These are phyloP conservation scores for Backusella tarrabulga DNA, from an alignment of 192 early-diverging fungal genomes.

Conservation along the genomic window DNA sequence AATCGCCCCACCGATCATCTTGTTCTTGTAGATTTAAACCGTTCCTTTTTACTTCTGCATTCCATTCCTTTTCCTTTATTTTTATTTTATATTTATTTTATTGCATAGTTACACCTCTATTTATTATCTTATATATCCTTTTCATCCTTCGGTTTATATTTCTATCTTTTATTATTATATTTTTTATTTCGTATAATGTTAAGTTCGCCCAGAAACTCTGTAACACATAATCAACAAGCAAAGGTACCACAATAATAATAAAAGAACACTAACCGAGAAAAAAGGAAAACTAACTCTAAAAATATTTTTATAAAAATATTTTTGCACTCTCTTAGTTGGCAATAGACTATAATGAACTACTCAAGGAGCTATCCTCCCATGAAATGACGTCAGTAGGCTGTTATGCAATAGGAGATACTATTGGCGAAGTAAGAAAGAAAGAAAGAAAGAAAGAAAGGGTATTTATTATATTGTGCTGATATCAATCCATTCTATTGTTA, in stretches of 20 bases:
- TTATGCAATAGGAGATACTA: conserved; percentile 52
- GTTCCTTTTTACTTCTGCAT: neutral
- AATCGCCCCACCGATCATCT: neutral
- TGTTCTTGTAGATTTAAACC: neutral
- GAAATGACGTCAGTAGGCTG: conserved; percentile 54
- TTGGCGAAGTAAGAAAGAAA: conserved; percentile 43
- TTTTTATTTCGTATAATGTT: conserved; percentile 5
- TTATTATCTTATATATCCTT: conserved; percentile 4
- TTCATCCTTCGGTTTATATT: neutral
- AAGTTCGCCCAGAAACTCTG: conserved; percentile 23
- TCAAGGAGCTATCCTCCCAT: conserved; percentile 57
- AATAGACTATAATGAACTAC: conserved; percentile 56
- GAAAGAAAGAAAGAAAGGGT: neutral
- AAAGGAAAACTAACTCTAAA: neutral
- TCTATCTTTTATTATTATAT: conserved; percentile 2
- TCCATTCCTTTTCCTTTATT: conserved; percentile 10
- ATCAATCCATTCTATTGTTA: neutral
- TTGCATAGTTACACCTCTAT: neutral
- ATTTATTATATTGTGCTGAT: neutral
- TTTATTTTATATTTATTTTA: conserved; percentile 5
- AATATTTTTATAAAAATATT: neutral
- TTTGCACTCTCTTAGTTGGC: conserved; percentile 43
- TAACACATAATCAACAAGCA: conserved; percentile 40
- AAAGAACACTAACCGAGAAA: conserved; percentile 2
- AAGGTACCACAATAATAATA: conserved; percentile 32